phyloP scores from a whole-genome alignment of 164 flowering plant species.

The Annona cherimola region DNA sequence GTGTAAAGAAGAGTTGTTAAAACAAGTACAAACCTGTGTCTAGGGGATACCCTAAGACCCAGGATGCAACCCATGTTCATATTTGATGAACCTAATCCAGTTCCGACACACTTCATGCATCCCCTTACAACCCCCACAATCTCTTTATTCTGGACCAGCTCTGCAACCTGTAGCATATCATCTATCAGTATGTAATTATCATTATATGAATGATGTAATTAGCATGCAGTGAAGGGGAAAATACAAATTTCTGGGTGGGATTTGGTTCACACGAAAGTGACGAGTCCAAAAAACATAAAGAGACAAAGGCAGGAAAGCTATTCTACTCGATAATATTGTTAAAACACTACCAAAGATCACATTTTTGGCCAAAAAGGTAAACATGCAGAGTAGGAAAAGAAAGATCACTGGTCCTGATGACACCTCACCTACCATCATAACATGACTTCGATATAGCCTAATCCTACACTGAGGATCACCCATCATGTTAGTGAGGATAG shows the following conservation, averaged over 20 bases:
- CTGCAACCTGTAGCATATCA: slow-evolving; percentile 48
- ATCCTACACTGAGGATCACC: slow-evolving; percentile 51
- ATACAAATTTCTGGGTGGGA: neutral
- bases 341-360: neutral
- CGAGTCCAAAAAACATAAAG: neutral
- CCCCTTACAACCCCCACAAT: slow-evolving; percentile 52
- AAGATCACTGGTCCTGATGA: slow-evolving; percentile 3
- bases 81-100: slow-evolving; percentile 26
- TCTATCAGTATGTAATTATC: neutral
- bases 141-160: slow-evolving; percentile 35
- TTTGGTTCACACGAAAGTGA: slow-evolving; percentile 2
- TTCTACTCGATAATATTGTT: neutral
- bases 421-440: slow-evolving; percentile 45
- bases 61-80: slow-evolving; percentile 47
- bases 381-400: neutral
- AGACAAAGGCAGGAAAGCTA: slow-evolving; percentile 7
- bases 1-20: too few relatives aligned
- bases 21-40: slow-evolving; percentile 25
- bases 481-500: slow-evolving; percentile 40
- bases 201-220: neutral
- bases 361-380: neutral
- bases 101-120: slow-evolving; percentile 45
- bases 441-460: slow-evolving; percentile 37
- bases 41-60: slow-evolving; percentile 56
- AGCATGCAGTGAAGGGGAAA: neutral